A percentile compares a stretch with the other conserved stretches of the same genome.
Conservation (phyloP, 805 yeast species). For the Blastobotrys mokoenaii region DNA sequence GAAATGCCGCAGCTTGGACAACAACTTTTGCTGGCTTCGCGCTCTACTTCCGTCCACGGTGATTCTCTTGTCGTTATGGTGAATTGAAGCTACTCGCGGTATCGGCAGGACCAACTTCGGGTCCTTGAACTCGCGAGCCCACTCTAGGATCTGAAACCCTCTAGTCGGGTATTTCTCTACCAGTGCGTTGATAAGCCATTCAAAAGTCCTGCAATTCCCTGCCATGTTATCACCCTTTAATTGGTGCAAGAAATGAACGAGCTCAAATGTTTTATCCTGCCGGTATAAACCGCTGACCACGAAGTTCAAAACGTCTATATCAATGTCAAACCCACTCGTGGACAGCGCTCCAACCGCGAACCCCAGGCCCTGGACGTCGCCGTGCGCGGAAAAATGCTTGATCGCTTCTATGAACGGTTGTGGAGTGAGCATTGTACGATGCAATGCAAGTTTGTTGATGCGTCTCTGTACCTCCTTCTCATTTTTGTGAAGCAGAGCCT, state of each 20-base stretch:
- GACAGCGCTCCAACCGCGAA: conserved; percentile 1
- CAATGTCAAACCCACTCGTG: neutral
- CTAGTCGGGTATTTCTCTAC: neutral
- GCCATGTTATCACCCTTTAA: neutral
- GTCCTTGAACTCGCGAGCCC: no score
- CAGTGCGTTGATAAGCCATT: neutral
- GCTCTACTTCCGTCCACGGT: no score
- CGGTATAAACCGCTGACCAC: conserved; percentile 1
- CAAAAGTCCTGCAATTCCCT: neutral
- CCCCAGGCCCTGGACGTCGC: conserved; percentile 1
- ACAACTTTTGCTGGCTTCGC: no score
- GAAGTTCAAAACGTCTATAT: conserved; percentile 1
- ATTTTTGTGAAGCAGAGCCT: conserved; percentile 7
- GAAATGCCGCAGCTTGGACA: no score
- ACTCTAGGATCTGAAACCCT: neutral
- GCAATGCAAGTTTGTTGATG: neutral
- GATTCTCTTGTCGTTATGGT: no score
- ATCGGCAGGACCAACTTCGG: no score
- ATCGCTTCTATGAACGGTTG: conserved; percentile 1
- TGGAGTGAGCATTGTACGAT: neutral
- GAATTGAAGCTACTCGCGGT: no score
- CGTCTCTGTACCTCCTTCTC: neutral
- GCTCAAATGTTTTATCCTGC: conserved; percentile 3
- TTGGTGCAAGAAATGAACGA: neutral
- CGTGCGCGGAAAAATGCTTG: neutral